Evolutionary conservation across 2,329 filamentous ascomycete genomes (phyloP), one percentile per base, ranked within the genome.

Genomic region (Grosmannia serpens): DNA sequence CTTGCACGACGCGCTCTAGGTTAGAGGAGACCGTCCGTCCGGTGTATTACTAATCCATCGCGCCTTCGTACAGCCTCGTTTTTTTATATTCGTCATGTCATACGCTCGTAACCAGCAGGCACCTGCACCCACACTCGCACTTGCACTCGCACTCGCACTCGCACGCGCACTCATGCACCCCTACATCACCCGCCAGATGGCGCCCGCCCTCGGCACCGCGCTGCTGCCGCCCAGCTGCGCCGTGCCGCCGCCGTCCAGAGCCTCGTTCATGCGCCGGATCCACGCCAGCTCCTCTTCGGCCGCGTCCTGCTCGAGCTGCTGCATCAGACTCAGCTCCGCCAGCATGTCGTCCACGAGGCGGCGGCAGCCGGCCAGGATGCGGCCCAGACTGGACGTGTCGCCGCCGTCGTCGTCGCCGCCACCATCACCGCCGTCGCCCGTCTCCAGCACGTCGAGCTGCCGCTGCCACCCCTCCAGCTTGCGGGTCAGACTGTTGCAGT

Each of bases 251-350:
- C 29, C 33, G 27, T 31, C 15, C 22, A 13, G 71, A 69, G 5
- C 71, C 73, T 74, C 67, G 64, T 79, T 83, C 71, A 81, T 77
- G 59, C 66, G 70, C 67, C 74, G 74, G 50, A 87, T 79, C 81
- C 84, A 86, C 49, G 73, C 74, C 58, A 76, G 75, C 69, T 88
- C 85, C 51, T 76, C 73, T 53, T 69, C 71, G 56, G 82, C 69
- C 5, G 81, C 78, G 64, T 83, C 81, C 53, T 70, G 71, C 70
- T 86, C 82, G 58, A 88, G 79, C 64, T 77, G 75, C 58, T 75
- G 75, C 84, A 88, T 87, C 60, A 78, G 61, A n/a, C 69, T 69
- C 62, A 88, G 70, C 71, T 87, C 85, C n/a, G 72, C 73, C 51
- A 84, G 68, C 83, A 87, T 87, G 41, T 77, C 80, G 53, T 71